Conservation (phyloP, 176 grass and related monocot species). For the Poa annua region DNA sequence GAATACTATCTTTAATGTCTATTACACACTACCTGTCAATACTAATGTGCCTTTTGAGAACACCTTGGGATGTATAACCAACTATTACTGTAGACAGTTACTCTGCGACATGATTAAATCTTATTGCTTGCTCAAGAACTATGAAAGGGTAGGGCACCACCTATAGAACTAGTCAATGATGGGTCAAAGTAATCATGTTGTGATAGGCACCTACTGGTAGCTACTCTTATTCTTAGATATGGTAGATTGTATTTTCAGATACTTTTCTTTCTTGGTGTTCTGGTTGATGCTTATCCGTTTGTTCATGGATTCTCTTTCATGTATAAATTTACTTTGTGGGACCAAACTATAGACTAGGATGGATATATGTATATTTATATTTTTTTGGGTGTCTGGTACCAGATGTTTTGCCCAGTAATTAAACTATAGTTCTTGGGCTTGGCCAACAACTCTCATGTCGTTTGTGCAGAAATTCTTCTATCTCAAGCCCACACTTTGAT, state of each 20-base stretch:
- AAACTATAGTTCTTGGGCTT: neutral
- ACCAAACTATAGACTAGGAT: neutral
- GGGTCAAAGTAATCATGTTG: constrained; percentile 1
- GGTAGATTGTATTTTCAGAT: neutral
- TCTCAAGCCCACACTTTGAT: constrained; percentile 26
- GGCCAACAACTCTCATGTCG: neutral
- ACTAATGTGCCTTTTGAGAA: constrained; percentile 32
- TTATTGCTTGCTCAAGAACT: too few relatives aligned
- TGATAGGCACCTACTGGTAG: neutral
- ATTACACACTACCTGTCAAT: neutral
- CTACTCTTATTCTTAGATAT: neutral
- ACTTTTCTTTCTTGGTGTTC: too few relatives aligned
- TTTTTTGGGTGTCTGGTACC: neutral
- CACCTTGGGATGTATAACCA: constrained; percentile 32
- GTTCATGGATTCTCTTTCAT: neutral
- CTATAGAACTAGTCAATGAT: neutral
- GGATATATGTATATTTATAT: neutral
- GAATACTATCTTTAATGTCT: neutral
- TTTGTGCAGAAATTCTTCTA: constrained; percentile 5
- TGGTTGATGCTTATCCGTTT: neutral
- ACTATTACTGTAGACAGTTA: neutral
- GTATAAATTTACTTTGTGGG: neutral
- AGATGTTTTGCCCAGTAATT: neutral
- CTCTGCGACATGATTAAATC: too few relatives aligned
- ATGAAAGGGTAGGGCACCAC: too few relatives aligned